Base-by-base conservation (phyloP, 1,139 yeast species). In the Candida sojae region DNA sequence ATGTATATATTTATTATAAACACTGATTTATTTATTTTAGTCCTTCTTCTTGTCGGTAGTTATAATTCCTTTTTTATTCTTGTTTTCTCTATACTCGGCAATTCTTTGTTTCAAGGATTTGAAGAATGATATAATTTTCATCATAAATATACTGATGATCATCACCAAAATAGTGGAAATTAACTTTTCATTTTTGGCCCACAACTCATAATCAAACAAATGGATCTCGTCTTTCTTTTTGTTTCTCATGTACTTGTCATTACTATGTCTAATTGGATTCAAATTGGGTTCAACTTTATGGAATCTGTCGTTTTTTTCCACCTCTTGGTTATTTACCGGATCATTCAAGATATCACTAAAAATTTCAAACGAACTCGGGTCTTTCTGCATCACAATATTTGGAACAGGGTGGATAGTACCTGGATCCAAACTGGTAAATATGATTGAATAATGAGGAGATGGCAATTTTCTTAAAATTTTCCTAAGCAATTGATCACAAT, bases 391-490 rank as follows among this genome's bases (percentile, higher is more conserved):
- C 1, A 67, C 61, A 11, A 47, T 23, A 5, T 55, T 55, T 0
- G 80, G 79, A 0, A 63, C 50, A 2, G 77, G 79, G 48, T 67
- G 71, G 35, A 59, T 59, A 34, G 55, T 57, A 10, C 60, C 63
- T 36, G 51, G 64, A 25, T 38, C 23, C 48, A 53, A 55, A 17
- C 58, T 59, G 0, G 88, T 81, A 44, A 81, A 63, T 5, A 86
- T 63, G 3, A 87, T 66, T 4, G 86, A 70, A 48, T 75, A 75
- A 51, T 78, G 77, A 0, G 93, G 92, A 0, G 89, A 76, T 0
- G 95, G 93, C n/a, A 84, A 61, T 53, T 81, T 83, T 32, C 88
- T 75, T 29, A 84, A 57, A 11, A 86, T 73, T 39, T 71, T 70
- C 45, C 84, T 64, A 7, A 83, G 57, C 49, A 75, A 65, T 45